Evolutionary conservation across 305 asterid species (phyloP).

Genomic region (Plantago coronopus): DNA sequence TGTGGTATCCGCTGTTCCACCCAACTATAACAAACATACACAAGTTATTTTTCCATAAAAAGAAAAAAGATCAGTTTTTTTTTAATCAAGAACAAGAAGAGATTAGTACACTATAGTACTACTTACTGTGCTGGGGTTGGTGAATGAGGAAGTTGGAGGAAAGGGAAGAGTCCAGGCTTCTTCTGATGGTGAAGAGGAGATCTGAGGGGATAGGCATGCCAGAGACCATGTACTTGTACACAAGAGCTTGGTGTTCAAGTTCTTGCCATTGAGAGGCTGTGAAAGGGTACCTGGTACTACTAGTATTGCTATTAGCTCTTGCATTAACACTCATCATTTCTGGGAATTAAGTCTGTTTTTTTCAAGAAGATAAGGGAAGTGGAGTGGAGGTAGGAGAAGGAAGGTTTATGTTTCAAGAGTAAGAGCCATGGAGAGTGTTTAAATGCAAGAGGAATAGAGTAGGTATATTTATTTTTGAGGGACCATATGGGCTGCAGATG

Average conservation of each 20-base stretch:
- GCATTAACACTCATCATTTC: slow-evolving; percentile 40
- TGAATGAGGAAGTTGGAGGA: slow-evolving; percentile 60
- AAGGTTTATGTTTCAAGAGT: slow-evolving; percentile 5
- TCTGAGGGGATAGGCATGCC: slow-evolving; percentile 84
- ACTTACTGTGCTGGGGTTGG: slow-evolving; percentile 49
- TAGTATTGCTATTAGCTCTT: slow-evolving; percentile 22
- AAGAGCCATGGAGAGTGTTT: slow-evolving; percentile 7
- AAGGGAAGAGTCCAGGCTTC: slow-evolving; percentile 56
- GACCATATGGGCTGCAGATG: slow-evolving; percentile 61
- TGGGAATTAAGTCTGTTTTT: background rate
- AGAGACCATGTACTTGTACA: slow-evolving; percentile 74
- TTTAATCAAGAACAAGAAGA: too few species aligned
- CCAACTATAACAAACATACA: slow-evolving; percentile 54
- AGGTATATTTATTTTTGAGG: slow-evolving; percentile 64
- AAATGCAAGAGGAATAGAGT: slow-evolving; percentile 22
- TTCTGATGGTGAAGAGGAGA: slow-evolving; percentile 69
- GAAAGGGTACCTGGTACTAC: slow-evolving; percentile 47
- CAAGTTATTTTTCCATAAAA: slow-evolving; percentile 4
- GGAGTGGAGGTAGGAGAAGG: background rate
- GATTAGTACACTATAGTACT: too few species aligned
- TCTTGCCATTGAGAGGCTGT: slow-evolving; percentile 87
- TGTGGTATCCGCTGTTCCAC: slow-evolving; percentile 58
- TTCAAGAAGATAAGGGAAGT: background rate
- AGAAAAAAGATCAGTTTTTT: background rate
- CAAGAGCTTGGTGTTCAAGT: slow-evolving; percentile 85